Percentiles rank a stretch among this genome's conserved stretches.
Evolutionary conservation across 495 filamentous ascomycete species (phyloP).

Genomic region (Xylaria intraflava): DNA sequence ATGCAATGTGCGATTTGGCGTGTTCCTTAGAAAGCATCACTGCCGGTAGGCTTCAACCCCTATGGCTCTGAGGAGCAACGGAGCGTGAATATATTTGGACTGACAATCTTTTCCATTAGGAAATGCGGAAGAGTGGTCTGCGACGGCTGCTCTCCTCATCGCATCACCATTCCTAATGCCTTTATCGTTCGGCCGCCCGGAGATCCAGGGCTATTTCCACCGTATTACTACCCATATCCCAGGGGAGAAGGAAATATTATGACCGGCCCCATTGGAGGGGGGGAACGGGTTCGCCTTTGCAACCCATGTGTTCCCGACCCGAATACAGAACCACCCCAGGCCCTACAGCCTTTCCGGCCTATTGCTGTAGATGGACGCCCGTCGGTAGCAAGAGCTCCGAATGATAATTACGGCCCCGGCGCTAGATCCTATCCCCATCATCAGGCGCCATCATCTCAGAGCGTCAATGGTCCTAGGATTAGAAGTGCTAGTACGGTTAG

Average conservation of each 20-base stretch:
- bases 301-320: constrained; percentile 94
- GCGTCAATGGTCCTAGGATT: background rate
- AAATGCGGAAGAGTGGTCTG: constrained; percentile 97
- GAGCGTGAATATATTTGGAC: background rate
- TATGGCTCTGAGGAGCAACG: background rate
- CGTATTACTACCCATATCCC: constrained; percentile 22
- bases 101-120: constrained; percentile 35
- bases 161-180: constrained; percentile 87
- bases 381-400: constrained; percentile 27
- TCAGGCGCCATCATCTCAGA: background rate
- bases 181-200: constrained; percentile 84
- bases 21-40: constrained; percentile 88
- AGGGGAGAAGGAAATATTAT: constrained; percentile 41
- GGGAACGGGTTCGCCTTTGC: constrained; percentile 83
- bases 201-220: constrained; percentile 38
- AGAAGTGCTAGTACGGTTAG: constrained; percentile 42
- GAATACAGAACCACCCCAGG: constrained; percentile 59
- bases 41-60: constrained; percentile 53
- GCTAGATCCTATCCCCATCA: constrained; percentile 11
- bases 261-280: constrained; percentile 53
- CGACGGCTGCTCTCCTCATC: constrained; percentile 82
- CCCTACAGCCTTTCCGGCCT: constrained; percentile 18
- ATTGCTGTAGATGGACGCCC: constrained; percentile 9
- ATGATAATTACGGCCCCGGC: constrained; percentile 17
- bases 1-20: constrained; percentile 67